phyloP scores from a whole-genome alignment of 1,139 yeast genomes.

The Kurtzmaniella quercitrusa region DNA sequence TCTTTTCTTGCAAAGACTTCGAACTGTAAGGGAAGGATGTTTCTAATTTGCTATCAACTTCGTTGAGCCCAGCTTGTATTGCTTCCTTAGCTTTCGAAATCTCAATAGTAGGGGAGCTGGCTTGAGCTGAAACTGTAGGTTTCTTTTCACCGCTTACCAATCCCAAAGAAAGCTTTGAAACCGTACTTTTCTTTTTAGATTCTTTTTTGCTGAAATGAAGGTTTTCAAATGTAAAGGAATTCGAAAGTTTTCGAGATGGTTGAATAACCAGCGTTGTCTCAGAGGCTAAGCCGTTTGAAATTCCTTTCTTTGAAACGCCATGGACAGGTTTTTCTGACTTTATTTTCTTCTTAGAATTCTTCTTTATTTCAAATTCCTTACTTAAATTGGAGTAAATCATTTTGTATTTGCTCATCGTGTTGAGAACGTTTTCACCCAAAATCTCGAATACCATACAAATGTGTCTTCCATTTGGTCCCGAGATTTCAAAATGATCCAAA shows the following conservation, averaged over 20 bases:
- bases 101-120: not conserved
- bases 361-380: slow-evolving; percentile 5
- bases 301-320: not conserved
- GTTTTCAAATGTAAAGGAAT: not conserved
- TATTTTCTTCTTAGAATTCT: not conserved
- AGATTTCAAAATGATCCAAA: slow-evolving; percentile 36
- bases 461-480: slow-evolving; percentile 41
- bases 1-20: slow-evolving; percentile 5
- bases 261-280: not conserved
- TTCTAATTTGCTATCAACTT: not conserved
- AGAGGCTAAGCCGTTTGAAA: not conserved
- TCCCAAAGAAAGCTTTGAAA: slow-evolving; percentile 8
- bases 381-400: slow-evolving; percentile 3
- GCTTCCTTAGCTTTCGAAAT: not conserved
- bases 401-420: slow-evolving; percentile 36
- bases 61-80: not conserved
- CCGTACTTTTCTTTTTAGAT: slow-evolving; percentile 7
- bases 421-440: slow-evolving; percentile 38
- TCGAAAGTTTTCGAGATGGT: not conserved
- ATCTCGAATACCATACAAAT: slow-evolving; percentile 45
- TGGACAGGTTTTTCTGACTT: not conserved
- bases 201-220: not conserved
- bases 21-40: not conserved
- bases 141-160: slow-evolving; percentile 2
- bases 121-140: not conserved